A percentile compares a stretch with the other conserved stretches of the same genome.
Evolutionary conservation across 805 yeast species (phyloP).

Genomic region (Komagataella ulmi): DNA sequence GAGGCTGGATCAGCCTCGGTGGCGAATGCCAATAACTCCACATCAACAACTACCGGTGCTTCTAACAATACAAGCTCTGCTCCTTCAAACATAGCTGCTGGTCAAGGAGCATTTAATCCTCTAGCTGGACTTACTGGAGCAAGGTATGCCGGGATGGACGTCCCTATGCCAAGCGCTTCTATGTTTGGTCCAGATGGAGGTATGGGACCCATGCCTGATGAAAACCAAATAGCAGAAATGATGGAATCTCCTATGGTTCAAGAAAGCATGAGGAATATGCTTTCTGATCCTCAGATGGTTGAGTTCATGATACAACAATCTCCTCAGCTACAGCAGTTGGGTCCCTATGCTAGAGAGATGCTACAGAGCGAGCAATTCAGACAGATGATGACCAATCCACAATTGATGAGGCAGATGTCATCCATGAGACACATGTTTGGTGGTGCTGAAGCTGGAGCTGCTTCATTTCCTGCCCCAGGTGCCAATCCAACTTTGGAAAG

Average conservation of each 20-base stretch:
- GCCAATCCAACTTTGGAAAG: slow-evolving; percentile 12
- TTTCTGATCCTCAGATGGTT: slow-evolving; percentile 79
- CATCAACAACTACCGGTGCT: slow-evolving; percentile 10
- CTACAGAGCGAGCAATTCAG: slow-evolving; percentile 75
- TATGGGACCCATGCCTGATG: slow-evolving; percentile 62
- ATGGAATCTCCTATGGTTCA: slow-evolving; percentile 73
- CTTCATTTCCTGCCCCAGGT: slow-evolving; percentile 39
- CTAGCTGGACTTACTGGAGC: slow-evolving; percentile 91
- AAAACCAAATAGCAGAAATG: slow-evolving; percentile 62
- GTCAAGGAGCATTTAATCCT: slow-evolving; percentile 81
- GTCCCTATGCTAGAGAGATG: slow-evolving; percentile 80
- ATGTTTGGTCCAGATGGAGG: slow-evolving; percentile 97
- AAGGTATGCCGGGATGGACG: slow-evolving; percentile 78
- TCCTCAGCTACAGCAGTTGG: slow-evolving; percentile 77
- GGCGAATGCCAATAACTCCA: slow-evolving; percentile 11
- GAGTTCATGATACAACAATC: slow-evolving; percentile 71
- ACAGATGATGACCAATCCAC: slow-evolving; percentile 72
- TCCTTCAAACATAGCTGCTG: slow-evolving; percentile 78
- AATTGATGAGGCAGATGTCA: slow-evolving; percentile 73
- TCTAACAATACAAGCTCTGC: slow-evolving; percentile 11
- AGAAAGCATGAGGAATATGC: slow-evolving; percentile 70
- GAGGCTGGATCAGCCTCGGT: slow-evolving; percentile 13
- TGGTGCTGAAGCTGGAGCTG: slow-evolving; percentile 18
- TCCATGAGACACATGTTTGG: slow-evolving; percentile 47
- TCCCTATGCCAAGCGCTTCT: slow-evolving; percentile 75